phyloP scores from a whole-genome alignment of 768 basidiomycete genomes.

The Amanita molliuscula region DNA sequence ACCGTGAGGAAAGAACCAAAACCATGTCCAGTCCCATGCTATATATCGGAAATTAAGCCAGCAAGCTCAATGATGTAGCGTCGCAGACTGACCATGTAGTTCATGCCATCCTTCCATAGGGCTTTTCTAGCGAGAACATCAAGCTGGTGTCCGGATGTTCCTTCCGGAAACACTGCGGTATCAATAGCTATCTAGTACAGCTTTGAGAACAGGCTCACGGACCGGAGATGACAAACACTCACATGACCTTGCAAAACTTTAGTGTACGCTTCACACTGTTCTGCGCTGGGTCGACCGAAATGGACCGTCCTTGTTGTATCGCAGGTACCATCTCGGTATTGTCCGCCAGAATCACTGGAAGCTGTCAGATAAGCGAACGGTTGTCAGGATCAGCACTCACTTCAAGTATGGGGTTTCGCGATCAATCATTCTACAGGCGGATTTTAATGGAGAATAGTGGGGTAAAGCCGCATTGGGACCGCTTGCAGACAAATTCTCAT shows the following conservation, averaged over 20 bases:
- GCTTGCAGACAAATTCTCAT: conserved; percentile 82
- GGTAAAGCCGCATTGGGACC: conserved; percentile 92
- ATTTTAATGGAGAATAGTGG: conserved; percentile 78
- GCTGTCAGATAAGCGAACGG: conserved; percentile 2
- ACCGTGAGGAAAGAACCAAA: conserved; percentile 82
- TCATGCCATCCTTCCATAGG: conserved; percentile 78
- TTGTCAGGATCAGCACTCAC: conserved; percentile 32
- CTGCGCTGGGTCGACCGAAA: conserved; percentile 79
- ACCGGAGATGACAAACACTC: conserved; percentile 22
- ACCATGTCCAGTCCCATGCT: conserved; percentile 92
- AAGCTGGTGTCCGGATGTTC: conserved; percentile 73
- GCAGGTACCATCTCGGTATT: conserved; percentile 85
- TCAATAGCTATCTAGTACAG: conserved; percentile 78
- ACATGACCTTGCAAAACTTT: conserved; percentile 95
- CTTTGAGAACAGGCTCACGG: conserved; percentile 10
- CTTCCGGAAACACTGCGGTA: conserved; percentile 81
- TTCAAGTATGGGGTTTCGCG: conserved; percentile 80
- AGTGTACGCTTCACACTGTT: conserved; percentile 87
- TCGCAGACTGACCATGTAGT: conserved; percentile 45
- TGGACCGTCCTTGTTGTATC: conserved; percentile 77
- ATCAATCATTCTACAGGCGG: conserved; percentile 62
- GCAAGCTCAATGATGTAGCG: not conserved
- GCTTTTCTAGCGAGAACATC: conserved; percentile 87
- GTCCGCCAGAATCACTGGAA: conserved; percentile 81
- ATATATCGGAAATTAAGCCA: conserved; percentile 7